These are phyloP conservation scores for Fusarium sp. DNA, from an alignment of 2,329 filamentous ascomycete species.

Conservation along the genomic window DNA sequence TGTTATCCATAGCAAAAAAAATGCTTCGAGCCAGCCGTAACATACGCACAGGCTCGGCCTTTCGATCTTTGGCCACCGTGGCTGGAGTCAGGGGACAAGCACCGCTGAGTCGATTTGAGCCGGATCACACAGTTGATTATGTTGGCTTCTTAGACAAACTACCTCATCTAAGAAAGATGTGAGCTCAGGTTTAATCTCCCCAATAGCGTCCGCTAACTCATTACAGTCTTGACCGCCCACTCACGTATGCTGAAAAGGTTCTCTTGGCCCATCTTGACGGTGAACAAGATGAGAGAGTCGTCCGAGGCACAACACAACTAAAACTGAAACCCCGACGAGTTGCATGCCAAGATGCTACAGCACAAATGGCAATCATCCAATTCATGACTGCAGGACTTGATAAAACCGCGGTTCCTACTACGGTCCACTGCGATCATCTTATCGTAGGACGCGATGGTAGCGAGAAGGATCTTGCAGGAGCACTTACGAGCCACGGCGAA, in stretches of 20 bases:
- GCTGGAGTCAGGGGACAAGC: slow-evolving; percentile 10
- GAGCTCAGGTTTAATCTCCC: background rate
- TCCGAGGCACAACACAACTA: slow-evolving; percentile 90
- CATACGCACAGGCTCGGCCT: background rate
- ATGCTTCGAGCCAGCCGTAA: slow-evolving; percentile 18
- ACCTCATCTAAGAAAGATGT: background rate
- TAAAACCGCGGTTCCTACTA: slow-evolving; percentile 91
- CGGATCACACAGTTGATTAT: slow-evolving; percentile 18
- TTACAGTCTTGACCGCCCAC: slow-evolving; percentile 82
- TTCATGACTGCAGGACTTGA: slow-evolving; percentile 97
- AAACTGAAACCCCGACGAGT: slow-evolving; percentile 97
- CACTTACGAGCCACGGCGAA: slow-evolving; percentile 92
- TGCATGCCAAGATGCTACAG: slow-evolving; percentile 98
- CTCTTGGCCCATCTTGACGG: slow-evolving; percentile 85
- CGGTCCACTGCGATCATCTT: slow-evolving; percentile 98
- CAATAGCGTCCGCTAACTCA: background rate
- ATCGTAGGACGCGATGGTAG: slow-evolving; percentile 95
- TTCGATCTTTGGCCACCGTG: slow-evolving; percentile 19
- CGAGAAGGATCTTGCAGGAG: slow-evolving; percentile 85
- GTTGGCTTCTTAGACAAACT: slow-evolving; percentile 8
- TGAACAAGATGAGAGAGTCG: slow-evolving; percentile 70
- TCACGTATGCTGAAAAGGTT: slow-evolving; percentile 89
- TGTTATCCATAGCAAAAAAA: background rate
- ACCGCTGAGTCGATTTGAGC: slow-evolving; percentile 21
- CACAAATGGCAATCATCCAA: slow-evolving; percentile 97